Evolutionary conservation across 768 basidiomycete genomes (phyloP).

Genomic region (Mycena crocata): DNA sequence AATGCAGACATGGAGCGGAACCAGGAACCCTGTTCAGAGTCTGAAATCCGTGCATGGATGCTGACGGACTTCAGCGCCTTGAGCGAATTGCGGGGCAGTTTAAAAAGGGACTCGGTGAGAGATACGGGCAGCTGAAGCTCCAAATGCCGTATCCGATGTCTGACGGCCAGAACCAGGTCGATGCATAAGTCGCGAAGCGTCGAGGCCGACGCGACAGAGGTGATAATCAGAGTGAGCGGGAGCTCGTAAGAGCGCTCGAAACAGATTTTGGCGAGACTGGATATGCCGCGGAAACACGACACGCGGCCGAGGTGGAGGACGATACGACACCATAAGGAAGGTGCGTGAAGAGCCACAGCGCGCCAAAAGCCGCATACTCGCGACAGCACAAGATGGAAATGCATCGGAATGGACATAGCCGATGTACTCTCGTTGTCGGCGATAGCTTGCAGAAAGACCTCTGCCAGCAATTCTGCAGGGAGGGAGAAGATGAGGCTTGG

Average conservation of each 20-base stretch:
- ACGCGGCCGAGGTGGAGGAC: conserved; percentile 26
- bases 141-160: conserved; percentile 31
- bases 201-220: background rate
- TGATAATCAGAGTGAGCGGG: conserved; percentile 24
- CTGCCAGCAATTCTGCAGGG: conserved; percentile 31
- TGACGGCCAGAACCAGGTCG: conserved; percentile 29
- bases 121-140: conserved; percentile 13
- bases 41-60: background rate
- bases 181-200: conserved; percentile 23
- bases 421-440: conserved; percentile 16
- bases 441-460: conserved; percentile 23
- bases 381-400: conserved; percentile 47
- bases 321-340: conserved; percentile 43
- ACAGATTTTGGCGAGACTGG: conserved; percentile 14
- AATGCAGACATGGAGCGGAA: conserved; percentile 30
- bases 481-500: conserved; percentile 29
- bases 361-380: conserved; percentile 51
- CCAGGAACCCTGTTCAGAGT: background rate
- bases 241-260: conserved; percentile 31
- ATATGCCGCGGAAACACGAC: conserved; percentile 10
- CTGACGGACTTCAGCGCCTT: conserved; percentile 18
- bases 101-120: conserved; percentile 30
- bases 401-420: conserved; percentile 19
- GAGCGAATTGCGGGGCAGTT: conserved; percentile 25
- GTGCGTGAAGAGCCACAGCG: conserved; percentile 45